phyloP scores from a whole-genome alignment of 352 stramenopile genomes.

The Pythium aristosporum region DNA sequence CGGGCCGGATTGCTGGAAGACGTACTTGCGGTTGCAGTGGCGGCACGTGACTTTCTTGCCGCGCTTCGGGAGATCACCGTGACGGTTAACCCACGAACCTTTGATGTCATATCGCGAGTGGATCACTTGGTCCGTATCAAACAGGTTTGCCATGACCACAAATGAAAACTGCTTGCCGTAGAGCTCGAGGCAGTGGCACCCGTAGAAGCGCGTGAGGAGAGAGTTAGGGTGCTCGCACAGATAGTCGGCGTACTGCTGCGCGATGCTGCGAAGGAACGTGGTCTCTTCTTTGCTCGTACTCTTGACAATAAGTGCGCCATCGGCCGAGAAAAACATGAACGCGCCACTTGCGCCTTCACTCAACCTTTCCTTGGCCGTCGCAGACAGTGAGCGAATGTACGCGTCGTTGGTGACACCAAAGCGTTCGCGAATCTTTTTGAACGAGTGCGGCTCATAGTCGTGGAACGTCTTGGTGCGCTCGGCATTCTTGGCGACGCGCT shows the following conservation, averaged over 20 bases:
- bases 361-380: constrained; percentile 86
- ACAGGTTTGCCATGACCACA: constrained; percentile 91
- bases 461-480: constrained; percentile 85
- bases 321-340: constrained; percentile 92
- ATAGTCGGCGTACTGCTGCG: constrained; percentile 86
- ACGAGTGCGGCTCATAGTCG: constrained; percentile 86
- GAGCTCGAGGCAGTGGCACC: constrained; percentile 87
- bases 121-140: constrained; percentile 81
- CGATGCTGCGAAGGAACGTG: constrained; percentile 83
- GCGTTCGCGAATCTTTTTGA: constrained; percentile 86
- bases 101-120: constrained; percentile 92
- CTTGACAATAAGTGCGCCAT: constrained; percentile 90
- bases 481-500: constrained; percentile 68
- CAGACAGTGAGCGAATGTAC: constrained; percentile 80
- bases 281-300: constrained; percentile 88
- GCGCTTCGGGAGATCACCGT: constrained; percentile 81
- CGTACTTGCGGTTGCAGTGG: constrained; percentile 87
- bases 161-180: constrained; percentile 91
- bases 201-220: constrained; percentile 89
- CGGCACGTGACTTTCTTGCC: constrained; percentile 88
- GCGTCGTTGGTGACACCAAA: constrained; percentile 85
- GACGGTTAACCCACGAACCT: constrained; percentile 87
- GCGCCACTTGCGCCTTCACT: constrained; percentile 86
- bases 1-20: constrained; percentile 57
- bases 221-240: constrained; percentile 83